Percentiles rank a stretch among this genome's conserved stretches.
These are phyloP conservation scores for Mycena rosella DNA, from an alignment of 768 basidiomycete genomes.

Conservation along the genomic window DNA sequence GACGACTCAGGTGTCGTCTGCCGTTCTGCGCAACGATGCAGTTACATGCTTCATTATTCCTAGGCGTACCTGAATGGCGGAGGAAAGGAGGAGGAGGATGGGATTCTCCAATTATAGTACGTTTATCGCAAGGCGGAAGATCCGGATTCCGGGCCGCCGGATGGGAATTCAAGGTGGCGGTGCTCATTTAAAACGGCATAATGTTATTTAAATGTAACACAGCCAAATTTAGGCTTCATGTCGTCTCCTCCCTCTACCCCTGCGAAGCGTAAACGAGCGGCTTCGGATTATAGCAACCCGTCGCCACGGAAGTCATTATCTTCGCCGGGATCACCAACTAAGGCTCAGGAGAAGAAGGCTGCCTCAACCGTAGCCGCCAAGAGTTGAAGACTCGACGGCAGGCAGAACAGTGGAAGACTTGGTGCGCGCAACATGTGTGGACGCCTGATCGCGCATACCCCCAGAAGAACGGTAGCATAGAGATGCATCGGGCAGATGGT, in stretches of 20 bases:
- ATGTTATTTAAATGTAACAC: neutral
- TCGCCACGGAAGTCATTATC: neutral
- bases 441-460: neutral
- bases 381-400: neutral
- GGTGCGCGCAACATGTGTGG: slow-evolving; percentile 10
- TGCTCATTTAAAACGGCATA: neutral
- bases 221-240: slow-evolving; percentile 3
- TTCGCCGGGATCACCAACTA: neutral
- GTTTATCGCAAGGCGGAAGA: too few relatives aligned
- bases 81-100: neutral
- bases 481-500: slow-evolving; percentile 2
- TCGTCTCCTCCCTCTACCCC: slow-evolving; percentile 5
- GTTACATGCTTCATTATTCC: slow-evolving; percentile 24
- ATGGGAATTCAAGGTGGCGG: slow-evolving; percentile 1
- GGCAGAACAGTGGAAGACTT: neutral
- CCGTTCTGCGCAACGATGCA: neutral
- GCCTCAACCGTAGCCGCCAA: neutral
- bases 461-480: neutral
- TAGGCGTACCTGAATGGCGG: neutral
- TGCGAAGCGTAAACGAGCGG: slow-evolving; percentile 6
- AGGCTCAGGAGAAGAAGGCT: slow-evolving; percentile 2
- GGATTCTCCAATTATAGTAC: neutral
- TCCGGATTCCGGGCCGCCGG: too few relatives aligned
- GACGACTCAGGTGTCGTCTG: neutral
- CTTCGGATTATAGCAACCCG: neutral